phyloP scores from a whole-genome alignment of 2,329 filamentous ascomycete species.

The Fusarium luffae region DNA sequence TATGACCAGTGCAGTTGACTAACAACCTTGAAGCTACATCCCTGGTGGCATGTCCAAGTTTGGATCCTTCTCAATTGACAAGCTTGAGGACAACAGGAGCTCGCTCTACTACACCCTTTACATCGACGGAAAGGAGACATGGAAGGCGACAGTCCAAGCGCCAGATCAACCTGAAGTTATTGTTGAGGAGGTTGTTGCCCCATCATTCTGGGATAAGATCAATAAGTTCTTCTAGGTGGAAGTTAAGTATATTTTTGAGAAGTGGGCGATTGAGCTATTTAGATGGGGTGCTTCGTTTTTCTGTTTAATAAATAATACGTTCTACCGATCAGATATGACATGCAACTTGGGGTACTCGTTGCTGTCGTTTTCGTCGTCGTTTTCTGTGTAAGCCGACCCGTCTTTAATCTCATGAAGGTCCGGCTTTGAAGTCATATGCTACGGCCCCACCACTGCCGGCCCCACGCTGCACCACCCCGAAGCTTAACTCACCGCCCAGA shows the following conservation, averaged over 20 bases:
- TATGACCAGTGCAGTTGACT: not conserved
- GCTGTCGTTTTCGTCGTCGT: not conserved
- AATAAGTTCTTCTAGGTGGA: conserved; percentile 29
- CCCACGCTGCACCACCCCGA: conserved; percentile 13
- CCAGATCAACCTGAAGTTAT: conserved; percentile 47
- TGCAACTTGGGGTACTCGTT: not conserved
- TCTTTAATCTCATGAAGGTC: not conserved
- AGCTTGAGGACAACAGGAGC: conserved; percentile 68
- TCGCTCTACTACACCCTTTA: conserved; percentile 84
- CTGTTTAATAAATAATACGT: conserved; percentile 7
- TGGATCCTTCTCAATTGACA: conserved; percentile 76
- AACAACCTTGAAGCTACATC: conserved; percentile 67
- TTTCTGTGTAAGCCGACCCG: not conserved
- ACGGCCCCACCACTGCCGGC: conserved; percentile 23
- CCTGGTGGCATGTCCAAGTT: conserved; percentile 91
- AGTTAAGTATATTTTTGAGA: not conserved
- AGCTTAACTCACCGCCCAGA: conserved; percentile 43
- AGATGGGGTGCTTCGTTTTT: not conserved
- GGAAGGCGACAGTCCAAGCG: conserved; percentile 71
- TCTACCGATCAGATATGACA: not conserved
- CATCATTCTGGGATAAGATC: conserved; percentile 61
- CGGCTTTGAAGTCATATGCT: not conserved
- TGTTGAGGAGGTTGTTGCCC: conserved; percentile 41
- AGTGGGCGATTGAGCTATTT: not conserved
- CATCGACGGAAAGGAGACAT: conserved; percentile 81